phyloP scores from a whole-genome alignment of 1,284 basidiomycete species.

The Bondarzewia mesenterica region DNA sequence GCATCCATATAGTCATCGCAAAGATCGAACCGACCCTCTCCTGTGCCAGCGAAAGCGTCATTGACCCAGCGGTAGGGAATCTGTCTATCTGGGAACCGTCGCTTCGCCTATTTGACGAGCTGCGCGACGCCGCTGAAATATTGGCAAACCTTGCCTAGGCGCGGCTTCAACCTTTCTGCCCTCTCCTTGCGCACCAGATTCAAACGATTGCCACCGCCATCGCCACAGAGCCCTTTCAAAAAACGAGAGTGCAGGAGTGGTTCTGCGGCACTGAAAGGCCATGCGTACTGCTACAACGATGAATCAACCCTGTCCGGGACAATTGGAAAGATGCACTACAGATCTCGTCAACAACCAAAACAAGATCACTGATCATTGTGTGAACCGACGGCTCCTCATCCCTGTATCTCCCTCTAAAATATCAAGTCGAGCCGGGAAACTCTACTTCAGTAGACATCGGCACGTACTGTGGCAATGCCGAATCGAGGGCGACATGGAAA shows the following conservation, averaged over 20 bases:
- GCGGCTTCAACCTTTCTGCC: not conserved
- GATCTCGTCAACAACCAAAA: not conserved
- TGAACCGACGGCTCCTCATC: not conserved
- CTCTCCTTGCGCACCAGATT: not conserved
- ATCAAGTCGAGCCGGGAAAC: not conserved
- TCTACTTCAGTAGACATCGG: not conserved
- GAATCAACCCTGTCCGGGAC: not conserved
- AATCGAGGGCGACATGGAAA: not conserved
- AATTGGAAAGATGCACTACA: not conserved
- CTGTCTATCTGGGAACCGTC: not conserved
- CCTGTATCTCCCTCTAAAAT: not conserved
- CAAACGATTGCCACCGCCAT: not conserved
- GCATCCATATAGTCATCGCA: not conserved
- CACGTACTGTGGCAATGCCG: not conserved
- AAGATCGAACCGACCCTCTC: not conserved
- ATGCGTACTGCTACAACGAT: not conserved
- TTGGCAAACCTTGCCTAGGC: not conserved
- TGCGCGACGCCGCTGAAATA: not conserved
- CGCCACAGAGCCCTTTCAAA: not conserved
- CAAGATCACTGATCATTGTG: not conserved
- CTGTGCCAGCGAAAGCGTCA: not conserved
- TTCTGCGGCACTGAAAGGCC: not conserved
- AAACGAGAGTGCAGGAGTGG: not conserved
- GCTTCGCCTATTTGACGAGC: not conserved
- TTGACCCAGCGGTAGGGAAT: not conserved